Evolutionary conservation across 2,329 filamentous ascomycete genomes (phyloP).

Genomic region (Chrysoporthe cubensis): DNA sequence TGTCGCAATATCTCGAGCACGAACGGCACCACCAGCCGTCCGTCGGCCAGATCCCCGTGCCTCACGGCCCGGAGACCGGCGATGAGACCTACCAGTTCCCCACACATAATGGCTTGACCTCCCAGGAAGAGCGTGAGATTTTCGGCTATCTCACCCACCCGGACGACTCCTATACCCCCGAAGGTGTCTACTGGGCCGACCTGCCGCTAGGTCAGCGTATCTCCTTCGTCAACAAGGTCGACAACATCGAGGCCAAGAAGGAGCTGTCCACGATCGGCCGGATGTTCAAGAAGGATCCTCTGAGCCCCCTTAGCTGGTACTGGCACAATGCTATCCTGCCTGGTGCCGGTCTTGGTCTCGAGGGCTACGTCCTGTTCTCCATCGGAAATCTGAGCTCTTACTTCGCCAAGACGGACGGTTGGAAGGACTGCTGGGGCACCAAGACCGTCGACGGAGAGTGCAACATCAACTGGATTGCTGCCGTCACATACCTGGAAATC

Average conservation of each 20-base stretch:
- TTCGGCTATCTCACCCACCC: slow-evolving; percentile 84
- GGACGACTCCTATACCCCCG: slow-evolving; percentile 81
- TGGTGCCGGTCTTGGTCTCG: slow-evolving; percentile 87
- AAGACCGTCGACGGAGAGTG: slow-evolving; percentile 60
- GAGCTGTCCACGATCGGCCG: slow-evolving; percentile 70
- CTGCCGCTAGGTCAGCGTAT: slow-evolving; percentile 71
- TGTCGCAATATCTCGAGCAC: slow-evolving; percentile 45
- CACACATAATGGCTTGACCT: slow-evolving; percentile 39
- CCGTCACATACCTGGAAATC: slow-evolving; percentile 90
- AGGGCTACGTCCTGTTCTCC: slow-evolving; percentile 96
- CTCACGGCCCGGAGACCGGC: slow-evolving; percentile 55
- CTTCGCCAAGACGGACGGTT: slow-evolving; percentile 66
- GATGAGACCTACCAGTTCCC: slow-evolving; percentile 54
- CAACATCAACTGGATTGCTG: slow-evolving; percentile 77
- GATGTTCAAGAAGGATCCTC: slow-evolving; percentile 86
- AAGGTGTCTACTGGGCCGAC: slow-evolving; percentile 93
- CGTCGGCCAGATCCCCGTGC: slow-evolving; percentile 59
- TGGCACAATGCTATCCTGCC: slow-evolving; percentile 90
- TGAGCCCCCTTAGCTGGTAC: slow-evolving; percentile 84
- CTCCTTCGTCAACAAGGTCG: slow-evolving; percentile 75
- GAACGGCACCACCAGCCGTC: slow-evolving; percentile 46
- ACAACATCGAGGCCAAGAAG: slow-evolving; percentile 68
- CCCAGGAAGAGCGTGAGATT: slow-evolving; percentile 57
- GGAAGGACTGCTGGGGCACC: slow-evolving; percentile 77
- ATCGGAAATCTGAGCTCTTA: slow-evolving; percentile 91